phyloP scores from a whole-genome alignment of 495 filamentous ascomycete genomes.

The Neurospora sp. region DNA sequence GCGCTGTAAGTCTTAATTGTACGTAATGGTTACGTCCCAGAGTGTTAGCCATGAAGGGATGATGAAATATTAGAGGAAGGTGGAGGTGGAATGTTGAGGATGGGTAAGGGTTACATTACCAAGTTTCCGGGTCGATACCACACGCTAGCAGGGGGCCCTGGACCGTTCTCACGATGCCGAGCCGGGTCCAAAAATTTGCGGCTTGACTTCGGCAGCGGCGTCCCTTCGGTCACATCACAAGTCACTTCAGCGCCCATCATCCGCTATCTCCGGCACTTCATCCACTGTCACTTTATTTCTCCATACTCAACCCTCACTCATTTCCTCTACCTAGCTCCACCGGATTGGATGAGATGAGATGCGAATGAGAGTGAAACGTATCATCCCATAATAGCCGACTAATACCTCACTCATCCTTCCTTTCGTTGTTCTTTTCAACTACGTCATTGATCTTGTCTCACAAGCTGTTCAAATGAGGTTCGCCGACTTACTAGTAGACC shows the following conservation, averaged over 20 bases:
- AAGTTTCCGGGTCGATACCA: conserved; percentile 6
- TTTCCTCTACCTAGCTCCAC: not conserved
- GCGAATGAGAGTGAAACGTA: not conserved
- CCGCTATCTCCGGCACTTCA: not conserved
- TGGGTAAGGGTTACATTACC: conserved; percentile 3
- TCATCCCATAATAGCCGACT: not conserved
- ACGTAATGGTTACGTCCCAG: not conserved
- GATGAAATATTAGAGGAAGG: not conserved
- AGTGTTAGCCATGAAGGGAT: not conserved
- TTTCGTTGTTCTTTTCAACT: not conserved
- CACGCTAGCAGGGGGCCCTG: conserved; percentile 12
- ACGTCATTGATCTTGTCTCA: not conserved
- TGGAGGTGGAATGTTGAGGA: not conserved
- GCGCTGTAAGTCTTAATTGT: not conserved
- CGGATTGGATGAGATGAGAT: not conserved
- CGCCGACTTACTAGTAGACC: conserved; percentile 57
- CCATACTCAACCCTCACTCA: not conserved
- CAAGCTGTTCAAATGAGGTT: conserved; percentile 28
- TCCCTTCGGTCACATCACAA: not conserved
- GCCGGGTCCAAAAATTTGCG: not conserved
- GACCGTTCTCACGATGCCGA: not conserved
- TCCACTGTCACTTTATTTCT: not conserved
- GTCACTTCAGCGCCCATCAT: not conserved
- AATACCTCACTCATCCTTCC: not conserved
- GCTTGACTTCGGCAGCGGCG: not conserved